phyloP scores from a whole-genome alignment of 1,284 basidiomycete genomes.

The Ustilago vetiveriae region DNA sequence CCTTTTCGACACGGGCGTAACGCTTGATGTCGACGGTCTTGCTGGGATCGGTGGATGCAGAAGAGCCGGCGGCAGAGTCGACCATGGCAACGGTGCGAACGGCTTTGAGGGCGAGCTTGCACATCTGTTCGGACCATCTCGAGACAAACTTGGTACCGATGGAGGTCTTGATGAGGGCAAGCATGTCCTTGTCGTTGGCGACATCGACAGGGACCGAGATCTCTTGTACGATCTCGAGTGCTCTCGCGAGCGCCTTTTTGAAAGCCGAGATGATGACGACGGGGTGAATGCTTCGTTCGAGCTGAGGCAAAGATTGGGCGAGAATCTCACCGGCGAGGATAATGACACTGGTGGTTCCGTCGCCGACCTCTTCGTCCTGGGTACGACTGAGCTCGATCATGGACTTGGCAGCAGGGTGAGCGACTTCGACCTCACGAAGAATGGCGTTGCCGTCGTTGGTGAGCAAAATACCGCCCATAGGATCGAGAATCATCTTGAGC shows the following conservation, averaged over 20 bases:
- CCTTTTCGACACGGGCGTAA: slow-evolving; percentile 95
- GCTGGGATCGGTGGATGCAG: slow-evolving; percentile 20
- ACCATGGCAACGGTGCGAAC: slow-evolving; percentile 80
- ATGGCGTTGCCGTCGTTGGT: slow-evolving; percentile 99
- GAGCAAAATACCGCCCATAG: slow-evolving; percentile 69
- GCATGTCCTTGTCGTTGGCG: slow-evolving; percentile 87
- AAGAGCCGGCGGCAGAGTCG: slow-evolving; percentile 63
- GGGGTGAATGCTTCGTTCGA: slow-evolving; percentile 96
- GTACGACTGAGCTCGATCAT: slow-evolving; percentile 99
- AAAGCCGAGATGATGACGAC: slow-evolving; percentile 98
- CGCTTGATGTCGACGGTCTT: slow-evolving; percentile 93
- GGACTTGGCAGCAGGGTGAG: slow-evolving; percentile 97
- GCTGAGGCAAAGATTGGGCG: slow-evolving; percentile 89
- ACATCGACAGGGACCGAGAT: slow-evolving; percentile 92
- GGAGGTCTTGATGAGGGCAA: slow-evolving; percentile 94
- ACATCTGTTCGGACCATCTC: slow-evolving; percentile 98
- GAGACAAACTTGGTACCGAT: slow-evolving; percentile 99
- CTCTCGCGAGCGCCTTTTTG: slow-evolving; percentile 91
- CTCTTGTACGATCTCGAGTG: slow-evolving; percentile 84
- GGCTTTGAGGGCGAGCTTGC: slow-evolving; percentile 88
- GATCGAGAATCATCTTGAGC: slow-evolving; percentile 98
- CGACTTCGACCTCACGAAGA: slow-evolving; percentile 95
- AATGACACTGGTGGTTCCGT: slow-evolving; percentile 97
- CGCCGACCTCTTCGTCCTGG: slow-evolving; percentile 98
- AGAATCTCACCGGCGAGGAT: slow-evolving; percentile 98